A percentile compares a stretch with the other conserved stretches of the same genome.
Conservation (phyloP, 257 asterid genomes). For the Voacanga thouarsii region DNA sequence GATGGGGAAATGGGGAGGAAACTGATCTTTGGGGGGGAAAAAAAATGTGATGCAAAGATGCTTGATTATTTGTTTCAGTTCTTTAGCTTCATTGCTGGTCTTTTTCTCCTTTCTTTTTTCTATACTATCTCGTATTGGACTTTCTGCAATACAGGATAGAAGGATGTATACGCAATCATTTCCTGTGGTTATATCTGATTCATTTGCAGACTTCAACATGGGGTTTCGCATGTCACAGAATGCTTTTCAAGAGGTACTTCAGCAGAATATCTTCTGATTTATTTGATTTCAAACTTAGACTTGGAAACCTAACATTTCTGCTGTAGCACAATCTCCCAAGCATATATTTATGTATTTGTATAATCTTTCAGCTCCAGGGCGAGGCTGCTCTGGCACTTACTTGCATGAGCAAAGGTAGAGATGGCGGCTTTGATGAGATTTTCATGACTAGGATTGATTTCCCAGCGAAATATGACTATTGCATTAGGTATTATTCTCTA, state of each 20-base stretch:
- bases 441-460: constrained; percentile 73
- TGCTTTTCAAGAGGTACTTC: constrained; percentile 82
- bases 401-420: constrained; percentile 71
- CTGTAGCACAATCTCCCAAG: not conserved
- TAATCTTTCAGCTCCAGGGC: constrained; percentile 53
- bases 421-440: constrained; percentile 78
- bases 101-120: too few species aligned
- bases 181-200: constrained; percentile 71
- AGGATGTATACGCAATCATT: constrained; percentile 47
- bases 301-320: not conserved
- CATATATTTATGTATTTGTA: not conserved
- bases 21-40: not conserved
- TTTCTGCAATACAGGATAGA: constrained; percentile 58
- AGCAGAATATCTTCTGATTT: not conserved
- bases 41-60: not conserved
- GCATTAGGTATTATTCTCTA: constrained; percentile 52
- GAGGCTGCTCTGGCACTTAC: constrained; percentile 72
- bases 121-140: constrained; percentile 5
- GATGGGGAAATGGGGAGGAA: not conserved
- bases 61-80: not conserved
- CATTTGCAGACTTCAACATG: constrained; percentile 66
- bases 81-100: not conserved
- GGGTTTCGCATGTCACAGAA: constrained; percentile 78
- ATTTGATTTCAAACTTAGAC: not conserved
- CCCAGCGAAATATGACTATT: constrained; percentile 80